Percentiles rank a stretch among this genome's conserved stretches.
Evolutionary conservation across 768 basidiomycete genomes (phyloP).

Genomic region (Rhizopogon vulgaris): DNA sequence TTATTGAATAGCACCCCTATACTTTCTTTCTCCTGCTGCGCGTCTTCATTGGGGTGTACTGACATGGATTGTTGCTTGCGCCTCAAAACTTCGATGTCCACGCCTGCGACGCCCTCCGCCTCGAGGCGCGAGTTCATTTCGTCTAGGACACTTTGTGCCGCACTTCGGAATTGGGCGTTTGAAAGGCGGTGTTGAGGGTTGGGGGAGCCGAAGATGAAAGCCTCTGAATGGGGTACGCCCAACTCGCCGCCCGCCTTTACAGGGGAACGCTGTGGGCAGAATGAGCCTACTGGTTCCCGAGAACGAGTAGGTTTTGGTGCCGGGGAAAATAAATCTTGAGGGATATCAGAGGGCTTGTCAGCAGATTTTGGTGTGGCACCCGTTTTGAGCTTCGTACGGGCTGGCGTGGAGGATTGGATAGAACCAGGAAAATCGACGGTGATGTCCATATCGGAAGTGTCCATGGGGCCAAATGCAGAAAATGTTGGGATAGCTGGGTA

Average conservation of each 20-base stretch:
- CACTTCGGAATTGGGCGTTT: slow-evolving; percentile 59
- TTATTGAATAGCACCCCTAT: slow-evolving; percentile 44
- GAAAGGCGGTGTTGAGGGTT: slow-evolving; percentile 56
- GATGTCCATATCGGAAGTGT: slow-evolving; percentile 27
- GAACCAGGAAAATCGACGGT: slow-evolving; percentile 33
- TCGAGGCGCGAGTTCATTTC: slow-evolving; percentile 77
- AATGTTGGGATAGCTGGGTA: slow-evolving; percentile 35
- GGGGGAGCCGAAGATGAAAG: slow-evolving; percentile 78
- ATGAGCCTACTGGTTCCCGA: slow-evolving; percentile 8
- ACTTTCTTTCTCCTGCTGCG: slow-evolving; percentile 17
- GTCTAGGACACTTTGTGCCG: slow-evolving; percentile 65
- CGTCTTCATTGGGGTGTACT: background rate
- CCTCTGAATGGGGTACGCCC: slow-evolving; percentile 25
- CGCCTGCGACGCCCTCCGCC: slow-evolving; percentile 46
- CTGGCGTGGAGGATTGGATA: slow-evolving; percentile 13
- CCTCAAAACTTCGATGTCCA: slow-evolving; percentile 40
- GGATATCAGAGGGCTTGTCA: slow-evolving; percentile 26
- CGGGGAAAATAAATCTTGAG: slow-evolving; percentile 38
- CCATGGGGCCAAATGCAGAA: slow-evolving; percentile 24
- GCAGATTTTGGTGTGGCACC: slow-evolving; percentile 20
- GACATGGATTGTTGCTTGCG: slow-evolving; percentile 12
- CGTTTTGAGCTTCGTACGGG: slow-evolving; percentile 19
- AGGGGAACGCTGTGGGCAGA: slow-evolving; percentile 12
- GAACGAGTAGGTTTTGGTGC: slow-evolving; percentile 14
- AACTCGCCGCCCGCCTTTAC: background rate